Evolutionary conservation across 2,329 filamentous ascomycete species (phyloP), one percentile per base, ranked within the genome.

Genomic region (Elsinoe ampelina): DNA sequence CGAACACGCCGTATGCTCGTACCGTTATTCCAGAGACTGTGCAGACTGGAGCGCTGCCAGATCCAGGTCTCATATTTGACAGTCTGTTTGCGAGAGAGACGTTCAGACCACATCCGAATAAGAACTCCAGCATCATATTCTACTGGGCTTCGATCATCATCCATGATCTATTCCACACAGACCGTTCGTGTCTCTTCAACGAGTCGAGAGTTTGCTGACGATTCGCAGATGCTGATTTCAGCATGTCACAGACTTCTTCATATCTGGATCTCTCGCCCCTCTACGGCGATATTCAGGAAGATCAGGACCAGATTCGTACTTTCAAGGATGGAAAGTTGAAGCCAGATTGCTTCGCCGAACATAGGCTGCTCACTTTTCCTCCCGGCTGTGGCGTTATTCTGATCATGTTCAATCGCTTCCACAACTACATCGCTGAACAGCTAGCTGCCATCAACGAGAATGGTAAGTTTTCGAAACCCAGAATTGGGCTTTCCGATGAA

Each of bases 381-480:
- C 84, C 87, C 0, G 85, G 86, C 11, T 85, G 87, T 3, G 79
- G 82, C 57, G 83, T 87, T 3, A 65, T 91, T 2, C 71, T 91
- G 26, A 78, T 91, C 69, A 89, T 90, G 86, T 85, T 89, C 72
- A 86, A 85, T 64, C 80, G 84, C 20, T 89, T 89, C 70, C 87
- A 91, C 69, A 91, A 91, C 70, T 76, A 89, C 62, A 78, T 86
- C 1, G 86, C 83, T 2, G 76, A 79, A 26, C 82, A 87, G 58
- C 73, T 91, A 10, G 82, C 83, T 0, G 73, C 77, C 32, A 87
- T 91, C 67, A 90, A 91, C 62, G 87, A 91, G 47, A 80, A 80
- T 45, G 81, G 80, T 19, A 78, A 84, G 32, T 90, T 89, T 69
- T 78, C 75, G 1, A 80, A 79, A 4, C 66, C 71, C 0, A 30